Percentiles rank a stretch among this genome's conserved stretches.
Conservation (phyloP, 352 stramenopile species). For the Pythium vanterpoolii region DNA sequence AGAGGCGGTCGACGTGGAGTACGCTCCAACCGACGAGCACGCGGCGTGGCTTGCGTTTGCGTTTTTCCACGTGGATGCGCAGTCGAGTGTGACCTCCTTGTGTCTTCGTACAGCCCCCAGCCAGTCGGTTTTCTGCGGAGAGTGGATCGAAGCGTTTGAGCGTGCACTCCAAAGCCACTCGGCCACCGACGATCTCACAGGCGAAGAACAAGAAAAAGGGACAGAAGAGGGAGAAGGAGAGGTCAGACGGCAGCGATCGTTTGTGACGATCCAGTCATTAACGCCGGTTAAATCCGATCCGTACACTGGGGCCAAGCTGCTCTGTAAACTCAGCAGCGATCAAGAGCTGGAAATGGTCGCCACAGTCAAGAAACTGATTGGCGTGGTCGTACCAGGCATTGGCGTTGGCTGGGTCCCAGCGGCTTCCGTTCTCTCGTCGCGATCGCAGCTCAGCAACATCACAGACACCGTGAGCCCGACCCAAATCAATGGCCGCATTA, state of each 20-base stretch:
- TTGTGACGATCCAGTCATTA: not conserved
- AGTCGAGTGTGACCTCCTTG: not conserved
- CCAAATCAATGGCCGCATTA: not conserved
- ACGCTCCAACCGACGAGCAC: not conserved
- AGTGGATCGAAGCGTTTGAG: slow-evolving; percentile 4
- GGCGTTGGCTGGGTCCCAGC: slow-evolving; percentile 30
- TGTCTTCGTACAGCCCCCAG: not conserved
- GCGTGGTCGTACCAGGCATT: slow-evolving; percentile 33
- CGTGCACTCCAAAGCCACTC: slow-evolving; percentile 2
- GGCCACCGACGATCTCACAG: not conserved
- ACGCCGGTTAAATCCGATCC: slow-evolving; percentile 7
- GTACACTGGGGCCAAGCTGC: slow-evolving; percentile 2
- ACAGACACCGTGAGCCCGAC: not conserved
- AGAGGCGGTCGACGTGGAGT: not conserved
- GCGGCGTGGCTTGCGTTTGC: slow-evolving; percentile 13
- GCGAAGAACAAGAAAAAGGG: not conserved
- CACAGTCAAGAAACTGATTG: slow-evolving; percentile 21
- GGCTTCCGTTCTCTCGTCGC: not conserved
- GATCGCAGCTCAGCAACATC: not conserved
- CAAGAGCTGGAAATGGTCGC: slow-evolving; percentile 34
- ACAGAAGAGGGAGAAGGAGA: not conserved
- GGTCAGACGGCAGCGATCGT: not conserved
- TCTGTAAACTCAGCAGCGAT: slow-evolving; percentile 2
- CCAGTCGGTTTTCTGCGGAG: not conserved
- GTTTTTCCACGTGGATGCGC: slow-evolving; percentile 8